These are phyloP conservation scores for Xylariaceae sp. DNA, from an alignment of 2,329 filamentous ascomycete species.

Conservation along the genomic window DNA sequence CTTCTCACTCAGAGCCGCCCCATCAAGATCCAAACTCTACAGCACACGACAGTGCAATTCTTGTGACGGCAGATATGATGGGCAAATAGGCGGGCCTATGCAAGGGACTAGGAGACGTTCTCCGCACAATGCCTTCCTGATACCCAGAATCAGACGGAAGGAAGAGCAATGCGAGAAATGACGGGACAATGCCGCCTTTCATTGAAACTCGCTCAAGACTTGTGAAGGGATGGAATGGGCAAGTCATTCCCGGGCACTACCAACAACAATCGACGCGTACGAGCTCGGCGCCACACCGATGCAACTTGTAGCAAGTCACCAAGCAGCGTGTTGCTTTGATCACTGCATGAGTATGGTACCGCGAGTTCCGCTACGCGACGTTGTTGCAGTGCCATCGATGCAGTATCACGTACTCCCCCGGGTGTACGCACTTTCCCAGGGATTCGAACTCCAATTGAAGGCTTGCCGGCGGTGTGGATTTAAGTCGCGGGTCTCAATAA, in stretches of 20 bases:
- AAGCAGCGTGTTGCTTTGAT: background rate
- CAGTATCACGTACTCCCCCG: background rate
- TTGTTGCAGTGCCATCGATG: constrained; percentile 1
- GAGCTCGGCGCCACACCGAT: constrained; percentile 2
- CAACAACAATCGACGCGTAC: background rate
- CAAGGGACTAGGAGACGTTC: background rate
- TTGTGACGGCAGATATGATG: background rate
- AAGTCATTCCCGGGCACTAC: background rate
- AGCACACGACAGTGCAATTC: background rate
- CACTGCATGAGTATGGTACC: constrained; percentile 2
- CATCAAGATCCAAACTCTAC: background rate
- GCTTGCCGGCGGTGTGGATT: background rate
- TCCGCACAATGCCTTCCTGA: background rate
- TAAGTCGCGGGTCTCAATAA: background rate
- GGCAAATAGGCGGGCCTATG: too few relatives aligned
- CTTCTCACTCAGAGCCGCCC: background rate
- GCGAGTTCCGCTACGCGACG: background rate
- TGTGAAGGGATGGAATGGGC: background rate
- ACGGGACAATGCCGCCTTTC: constrained; percentile 1
- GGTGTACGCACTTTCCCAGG: background rate
- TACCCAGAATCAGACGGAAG: background rate
- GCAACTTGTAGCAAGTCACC: constrained; percentile 5
- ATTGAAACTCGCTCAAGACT: background rate
- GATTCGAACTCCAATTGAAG: background rate
- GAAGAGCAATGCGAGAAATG: constrained; percentile 7